A percentile compares a stretch with the other conserved stretches of the same genome.
Conservation (phyloP, 176 grass and related monocot genomes). For the Cocos nucifera region DNA sequence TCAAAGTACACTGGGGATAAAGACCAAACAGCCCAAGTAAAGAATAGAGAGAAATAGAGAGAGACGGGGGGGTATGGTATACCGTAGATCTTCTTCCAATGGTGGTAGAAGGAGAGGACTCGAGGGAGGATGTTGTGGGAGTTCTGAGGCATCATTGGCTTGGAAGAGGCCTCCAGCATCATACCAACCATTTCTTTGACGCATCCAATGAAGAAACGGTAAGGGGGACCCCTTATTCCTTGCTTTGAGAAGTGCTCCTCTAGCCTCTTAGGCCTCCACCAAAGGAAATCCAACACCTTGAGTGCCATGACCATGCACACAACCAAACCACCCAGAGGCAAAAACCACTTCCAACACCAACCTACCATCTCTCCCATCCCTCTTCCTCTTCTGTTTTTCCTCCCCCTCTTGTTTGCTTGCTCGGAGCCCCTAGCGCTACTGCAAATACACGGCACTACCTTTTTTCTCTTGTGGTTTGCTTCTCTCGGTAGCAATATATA, state of each 20-base stretch:
- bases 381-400: too few relatives aligned
- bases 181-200: conserved; percentile 83
- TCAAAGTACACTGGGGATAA: too few relatives aligned
- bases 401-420: too few relatives aligned
- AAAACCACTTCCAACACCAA: conserved; percentile 21
- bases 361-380: background rate
- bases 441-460: too few relatives aligned
- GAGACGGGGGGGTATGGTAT: conserved; percentile 1
- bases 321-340: conserved; percentile 15
- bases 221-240: conserved; percentile 75
- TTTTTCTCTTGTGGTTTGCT: background rate
- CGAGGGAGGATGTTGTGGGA: conserved; percentile 86
- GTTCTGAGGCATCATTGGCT: conserved; percentile 67
- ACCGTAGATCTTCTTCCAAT: conserved; percentile 99
- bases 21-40: too few relatives aligned
- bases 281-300: conserved; percentile 73
- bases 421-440: too few relatives aligned
- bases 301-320: conserved; percentile 30
- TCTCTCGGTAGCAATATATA: too few relatives aligned
- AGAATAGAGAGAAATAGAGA: background rate
- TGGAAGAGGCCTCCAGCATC: conserved; percentile 81
- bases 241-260: conserved; percentile 79
- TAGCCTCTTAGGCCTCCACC: conserved; percentile 82
- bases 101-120: conserved; percentile 93
- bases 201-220: conserved; percentile 89